Evolutionary conservation across 2,329 filamentous ascomycete species (phyloP).

Genomic region (Elsinoe necatrix): DNA sequence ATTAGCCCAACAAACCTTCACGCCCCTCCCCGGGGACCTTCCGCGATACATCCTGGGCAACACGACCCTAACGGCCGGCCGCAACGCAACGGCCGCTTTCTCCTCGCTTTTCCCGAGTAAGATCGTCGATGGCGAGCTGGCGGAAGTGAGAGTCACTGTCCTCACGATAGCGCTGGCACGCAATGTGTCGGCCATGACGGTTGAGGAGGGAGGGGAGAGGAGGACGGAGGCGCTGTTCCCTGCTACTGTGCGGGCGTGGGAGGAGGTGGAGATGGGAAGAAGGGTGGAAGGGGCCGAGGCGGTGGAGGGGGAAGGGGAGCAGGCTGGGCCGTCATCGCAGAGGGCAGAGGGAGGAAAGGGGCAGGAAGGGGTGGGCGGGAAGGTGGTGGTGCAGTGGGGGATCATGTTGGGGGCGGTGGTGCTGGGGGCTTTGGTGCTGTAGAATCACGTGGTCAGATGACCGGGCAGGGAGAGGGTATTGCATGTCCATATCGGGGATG

Average conservation of each 20-base stretch:
- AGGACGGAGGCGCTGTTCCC: constrained; percentile 6
- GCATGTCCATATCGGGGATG: neutral
- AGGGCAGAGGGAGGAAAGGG: neutral
- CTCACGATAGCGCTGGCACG: neutral
- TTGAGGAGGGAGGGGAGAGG: neutral
- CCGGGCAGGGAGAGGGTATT: neutral
- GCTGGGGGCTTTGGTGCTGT: neutral
- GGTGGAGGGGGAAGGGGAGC: neutral
- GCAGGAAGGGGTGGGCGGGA: neutral
- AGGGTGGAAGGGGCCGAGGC: neutral
- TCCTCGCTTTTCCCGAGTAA: neutral
- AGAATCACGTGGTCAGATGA: neutral
- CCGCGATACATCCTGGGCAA: constrained; percentile 33
- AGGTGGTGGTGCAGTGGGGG: neutral
- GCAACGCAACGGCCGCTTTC: constrained; percentile 25
- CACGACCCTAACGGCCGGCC: constrained; percentile 32
- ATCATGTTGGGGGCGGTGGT: neutral
- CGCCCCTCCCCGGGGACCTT: constrained; percentile 23
- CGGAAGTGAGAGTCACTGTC: neutral
- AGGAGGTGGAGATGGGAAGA: neutral
- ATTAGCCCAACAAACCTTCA: constrained; percentile 26
- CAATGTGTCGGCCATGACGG: neutral
- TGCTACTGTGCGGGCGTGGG: neutral
- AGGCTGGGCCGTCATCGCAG: neutral
- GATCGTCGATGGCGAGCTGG: neutral